phyloP scores from a whole-genome alignment of 2,329 filamentous ascomycete genomes.

The Cylindrodendrum hubeiense region DNA sequence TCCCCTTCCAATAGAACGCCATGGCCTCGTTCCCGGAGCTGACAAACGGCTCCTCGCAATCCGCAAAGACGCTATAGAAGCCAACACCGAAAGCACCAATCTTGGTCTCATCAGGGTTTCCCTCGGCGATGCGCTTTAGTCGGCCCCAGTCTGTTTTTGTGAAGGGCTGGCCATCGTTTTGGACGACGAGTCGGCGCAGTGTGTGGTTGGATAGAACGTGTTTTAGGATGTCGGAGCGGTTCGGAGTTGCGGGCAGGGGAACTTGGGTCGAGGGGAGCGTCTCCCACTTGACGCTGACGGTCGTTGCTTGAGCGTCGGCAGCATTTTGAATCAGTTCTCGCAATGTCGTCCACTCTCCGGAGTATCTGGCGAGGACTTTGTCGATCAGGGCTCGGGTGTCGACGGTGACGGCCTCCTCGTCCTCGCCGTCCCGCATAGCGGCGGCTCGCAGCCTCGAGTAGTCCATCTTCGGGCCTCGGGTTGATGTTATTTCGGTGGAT shows the following conservation, averaged over 20 bases:
- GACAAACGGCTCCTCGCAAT: slow-evolving; percentile 97
- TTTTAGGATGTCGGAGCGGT: slow-evolving; percentile 79
- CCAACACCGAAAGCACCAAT: slow-evolving; percentile 98
- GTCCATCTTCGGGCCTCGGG: slow-evolving; percentile 65
- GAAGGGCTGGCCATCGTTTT: slow-evolving; percentile 92
- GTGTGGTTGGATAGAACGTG: slow-evolving; percentile 90
- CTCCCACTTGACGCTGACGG: slow-evolving; percentile 92
- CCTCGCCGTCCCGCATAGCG: slow-evolving; percentile 86
- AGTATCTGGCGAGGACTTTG: slow-evolving; percentile 96
- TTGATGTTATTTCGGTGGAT: slow-evolving; percentile 5
- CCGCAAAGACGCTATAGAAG: slow-evolving; percentile 98
- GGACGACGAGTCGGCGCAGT: slow-evolving; percentile 86
- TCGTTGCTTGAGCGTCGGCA: slow-evolving; percentile 93
- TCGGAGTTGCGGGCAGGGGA: slow-evolving; percentile 74
- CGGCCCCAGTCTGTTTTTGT: slow-evolving; percentile 92
- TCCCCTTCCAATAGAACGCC: slow-evolving; percentile 99
- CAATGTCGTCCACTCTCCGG: slow-evolving; percentile 91
- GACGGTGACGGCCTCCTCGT: slow-evolving; percentile 97
- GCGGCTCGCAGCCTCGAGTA: slow-evolving; percentile 85
- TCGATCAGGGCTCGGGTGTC: slow-evolving; percentile 97
- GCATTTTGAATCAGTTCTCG: slow-evolving; percentile 98
- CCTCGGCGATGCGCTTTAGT: slow-evolving; percentile 97
- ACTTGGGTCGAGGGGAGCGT: slow-evolving; percentile 85
- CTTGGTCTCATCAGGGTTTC: slow-evolving; percentile 98
- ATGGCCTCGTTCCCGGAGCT: slow-evolving; percentile 93